Evolutionary conservation across 1,284 basidiomycete species (phyloP), one percentile per base, ranked within the genome.

Genomic region (Cutaneotrichosporon arboriforme): DNA sequence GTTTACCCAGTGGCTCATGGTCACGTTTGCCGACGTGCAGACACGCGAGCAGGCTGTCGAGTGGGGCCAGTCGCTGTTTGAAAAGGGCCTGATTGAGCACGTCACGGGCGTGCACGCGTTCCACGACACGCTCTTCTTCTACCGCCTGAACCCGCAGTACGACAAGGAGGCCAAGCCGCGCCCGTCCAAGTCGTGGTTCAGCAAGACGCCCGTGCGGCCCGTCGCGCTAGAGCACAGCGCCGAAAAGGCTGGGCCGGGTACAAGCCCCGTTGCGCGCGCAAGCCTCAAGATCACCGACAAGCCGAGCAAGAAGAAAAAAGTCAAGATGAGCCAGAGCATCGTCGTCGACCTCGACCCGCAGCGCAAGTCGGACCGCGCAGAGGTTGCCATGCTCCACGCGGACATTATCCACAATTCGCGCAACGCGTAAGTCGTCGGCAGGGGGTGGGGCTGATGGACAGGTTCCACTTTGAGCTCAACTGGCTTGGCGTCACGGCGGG

Each of bases 401-500:
- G 92, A 96, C 72, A 84, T 93, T 54, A 87, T 92, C 48, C 91
- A 96, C 73, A 94, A 94, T 67, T 86, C 89, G 0, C 81, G 80
- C 15, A 93, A 87, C 38, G 90, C 89, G 52, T 74, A 49, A 66
- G 72, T 69, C 5, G 4, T 12, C 1, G 4, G 3, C 1, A 40
- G 20, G 42, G 20, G 42, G 22, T 10, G 45, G 33, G 9, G 37
- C 53, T 55, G 51, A 54, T 26, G 18, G 22, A 53, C n/a, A 73
- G 71, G 0, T 93, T 93, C 76, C 91, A 96, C 74, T 90, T 96
- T 66, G 93, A 98, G 73, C 80, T 98, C 39, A 91, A 97, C 62
- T 98, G 96, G 94, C 85, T 97, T 21, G 92, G 91, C 9, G 90
- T 92, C 0, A 93, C 91, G 0, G 89, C 91, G n/a, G 84, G 89